Percentiles rank a stretch among this genome's conserved stretches.
Evolutionary conservation across 495 filamentous ascomycete species (phyloP).

Genomic region (Penicillium soppii): DNA sequence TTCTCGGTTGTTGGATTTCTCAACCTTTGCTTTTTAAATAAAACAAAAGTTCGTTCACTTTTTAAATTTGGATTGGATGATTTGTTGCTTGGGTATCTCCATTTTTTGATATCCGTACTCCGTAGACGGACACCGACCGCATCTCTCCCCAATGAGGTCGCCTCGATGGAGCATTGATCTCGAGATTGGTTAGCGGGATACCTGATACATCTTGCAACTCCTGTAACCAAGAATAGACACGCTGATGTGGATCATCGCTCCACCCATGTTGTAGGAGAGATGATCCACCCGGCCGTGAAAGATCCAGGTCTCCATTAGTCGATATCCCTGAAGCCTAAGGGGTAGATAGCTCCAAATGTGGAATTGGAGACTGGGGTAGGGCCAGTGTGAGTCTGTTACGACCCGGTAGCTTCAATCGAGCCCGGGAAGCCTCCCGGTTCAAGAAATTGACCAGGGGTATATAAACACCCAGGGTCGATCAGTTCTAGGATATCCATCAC

Average conservation of each 20-base stretch:
- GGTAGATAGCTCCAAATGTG: constrained; percentile 26
- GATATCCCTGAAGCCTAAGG: constrained; percentile 21
- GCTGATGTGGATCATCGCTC: constrained; percentile 1
- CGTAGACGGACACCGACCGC: too few relatives aligned
- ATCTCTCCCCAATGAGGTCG: background rate
- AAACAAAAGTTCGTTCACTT: too few relatives aligned
- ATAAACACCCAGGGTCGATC: constrained; percentile 37
- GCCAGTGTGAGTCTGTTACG: background rate
- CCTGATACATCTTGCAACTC: constrained; percentile 1
- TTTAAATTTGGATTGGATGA: too few relatives aligned
- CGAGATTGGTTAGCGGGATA: background rate
- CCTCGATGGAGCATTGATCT: background rate
- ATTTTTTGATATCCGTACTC: too few relatives aligned
- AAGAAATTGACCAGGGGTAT: constrained; percentile 38
- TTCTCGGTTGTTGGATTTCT: background rate
- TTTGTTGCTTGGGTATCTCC: too few relatives aligned
- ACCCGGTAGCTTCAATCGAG: constrained; percentile 9
- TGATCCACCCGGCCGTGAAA: constrained; percentile 20
- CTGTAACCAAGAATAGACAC: constrained; percentile 13
- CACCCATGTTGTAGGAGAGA: constrained; percentile 12
- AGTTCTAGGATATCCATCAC: constrained; percentile 19
- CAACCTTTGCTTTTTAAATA: background rate
- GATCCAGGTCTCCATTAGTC: constrained; percentile 17
- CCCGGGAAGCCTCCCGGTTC: background rate
- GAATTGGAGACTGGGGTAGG: constrained; percentile 27